Evolutionary conservation across 2,329 filamentous ascomycete genomes (phyloP), one percentile per base, ranked within the genome.

Genomic region (Karstenula rhodostoma): DNA sequence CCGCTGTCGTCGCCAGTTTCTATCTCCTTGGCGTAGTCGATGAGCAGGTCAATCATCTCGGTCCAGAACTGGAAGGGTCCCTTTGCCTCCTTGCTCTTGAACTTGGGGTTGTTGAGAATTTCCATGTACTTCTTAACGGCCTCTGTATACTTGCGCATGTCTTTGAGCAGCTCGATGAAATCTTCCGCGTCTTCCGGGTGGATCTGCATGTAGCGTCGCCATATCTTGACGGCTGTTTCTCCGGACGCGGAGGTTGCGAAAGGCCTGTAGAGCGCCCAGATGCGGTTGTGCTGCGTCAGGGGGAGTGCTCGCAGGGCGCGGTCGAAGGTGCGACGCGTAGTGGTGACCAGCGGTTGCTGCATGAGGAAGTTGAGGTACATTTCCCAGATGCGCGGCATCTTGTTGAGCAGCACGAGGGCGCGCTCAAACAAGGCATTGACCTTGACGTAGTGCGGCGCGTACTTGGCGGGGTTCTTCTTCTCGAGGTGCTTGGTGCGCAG

Each of bases 301-400:
- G 96, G 95, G 43, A 99, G 84, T 6, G 96, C 94, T 64, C 94
- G 89, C 48, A 99, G 85, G 13, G 95, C 94, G 60, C 93, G 89
- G 79, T 99, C 94, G 80, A 99, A 99, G 0, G 92, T 92, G 66
- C 89, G 89, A 60, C 95, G 88, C 27, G 93, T 96, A 59, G 89
- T 85, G 8, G 94, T 97, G 62, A 99, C 89, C 56, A 96, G 83
- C n/a, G 95, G 95, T 77, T 99, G 95, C 73, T 91, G 88, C 75
- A 94, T 88, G 59, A 99, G 84, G 74, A 99, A 98, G 51, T 86
- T 86, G 63, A 99, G 88, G 77, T 97, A 99, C 89, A 98, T 92
- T 77, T 97, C 94, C 96, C 95, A 99, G 75, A 99, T 95, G 67
- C 89, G 87, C 25, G 96, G 95, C 95, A 99, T 99, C 81, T 99